Evolutionary conservation across 176 grass and related monocot species (phyloP), one percentile per base, ranked within the genome.

Genomic region (Ampelocalamus luodianensis): DNA sequence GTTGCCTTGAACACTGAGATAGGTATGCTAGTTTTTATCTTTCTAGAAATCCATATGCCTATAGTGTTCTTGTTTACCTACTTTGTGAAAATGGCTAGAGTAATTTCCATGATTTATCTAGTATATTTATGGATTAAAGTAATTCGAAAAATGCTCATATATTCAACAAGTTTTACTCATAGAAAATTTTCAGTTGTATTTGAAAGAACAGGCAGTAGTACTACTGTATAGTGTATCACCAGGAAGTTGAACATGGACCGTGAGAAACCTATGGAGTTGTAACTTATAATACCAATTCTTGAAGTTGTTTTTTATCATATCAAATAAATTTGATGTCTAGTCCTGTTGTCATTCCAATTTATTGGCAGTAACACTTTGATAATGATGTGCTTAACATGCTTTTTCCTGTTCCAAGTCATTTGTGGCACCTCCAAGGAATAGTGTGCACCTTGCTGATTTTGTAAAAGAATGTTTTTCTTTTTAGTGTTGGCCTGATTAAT

Each of bases 251-350:
- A 32, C 9, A 38, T 27, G 5, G n/a, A 39, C 15, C 5, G 3
- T 15, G 22, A 76, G 11, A 74, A 65, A 42, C 2, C 5, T 54
- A 32, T 39, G 24, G 69, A 50, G 46, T 20, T 67, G 7, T 75
- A 84, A 64, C 23, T n/a, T 82, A 6, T 63, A 48, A 37, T 56
- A 66, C 36, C 34, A 15, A 77, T 85, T 65, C 60, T 50, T 49
- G 26, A 44, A n/a, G 20, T 59, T 6, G 18, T 4, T 14, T 46
- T 50, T 49, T 6, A 15, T 29, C 7, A 15, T 50, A 73, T 73
- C 42, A 73, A 73, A 70, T 62, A 78, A 26, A 48, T 55, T 38
- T 29, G 63, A 66, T 49, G 45, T 18, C 71, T 26, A n/a, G 46
- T 81, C 24, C 37, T 82, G 67, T 32, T 60, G 10, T 46, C 67